Conservation (phyloP, 2,329 filamentous ascomycete species). For the Colletotrichum scovillei region DNA sequence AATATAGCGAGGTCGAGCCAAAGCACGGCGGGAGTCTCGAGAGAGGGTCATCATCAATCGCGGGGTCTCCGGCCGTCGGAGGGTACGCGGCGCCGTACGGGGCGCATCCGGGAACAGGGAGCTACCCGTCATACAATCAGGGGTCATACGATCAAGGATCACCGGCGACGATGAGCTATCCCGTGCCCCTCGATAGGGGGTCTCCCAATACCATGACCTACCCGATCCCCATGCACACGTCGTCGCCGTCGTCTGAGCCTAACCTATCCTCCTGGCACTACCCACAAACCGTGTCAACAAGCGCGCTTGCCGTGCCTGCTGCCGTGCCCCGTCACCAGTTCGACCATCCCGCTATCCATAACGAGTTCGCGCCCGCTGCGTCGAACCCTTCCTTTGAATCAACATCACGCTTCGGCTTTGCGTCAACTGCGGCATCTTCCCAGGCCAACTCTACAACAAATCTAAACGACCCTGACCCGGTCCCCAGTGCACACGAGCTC, state of each 20-base stretch:
- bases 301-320: neutral
- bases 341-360: conserved; percentile 17
- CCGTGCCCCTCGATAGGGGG: neutral
- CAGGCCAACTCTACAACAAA: conserved; percentile 28
- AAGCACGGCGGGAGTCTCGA: conserved; percentile 18
- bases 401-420: neutral
- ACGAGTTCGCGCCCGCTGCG: conserved; percentile 25
- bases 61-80: conserved; percentile 8
- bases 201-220: neutral
- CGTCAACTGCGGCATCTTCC: neutral
- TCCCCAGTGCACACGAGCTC: conserved; percentile 29
- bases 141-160: neutral
- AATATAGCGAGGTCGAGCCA: conserved; percentile 29
- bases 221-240: neutral
- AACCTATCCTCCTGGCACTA: conserved; percentile 2
- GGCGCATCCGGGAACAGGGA: neutral
- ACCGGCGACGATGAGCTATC: neutral
- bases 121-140: neutral
- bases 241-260: neutral
- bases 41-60: conserved; percentile 9
- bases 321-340: conserved; percentile 24
- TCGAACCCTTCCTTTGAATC: conserved; percentile 7
- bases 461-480: conserved; percentile 20
- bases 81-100: conserved; percentile 15
- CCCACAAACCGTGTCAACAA: neutral